Conservation (phyloP, 1,284 basidiomycete species). For the Rhizoctonia solani region DNA sequence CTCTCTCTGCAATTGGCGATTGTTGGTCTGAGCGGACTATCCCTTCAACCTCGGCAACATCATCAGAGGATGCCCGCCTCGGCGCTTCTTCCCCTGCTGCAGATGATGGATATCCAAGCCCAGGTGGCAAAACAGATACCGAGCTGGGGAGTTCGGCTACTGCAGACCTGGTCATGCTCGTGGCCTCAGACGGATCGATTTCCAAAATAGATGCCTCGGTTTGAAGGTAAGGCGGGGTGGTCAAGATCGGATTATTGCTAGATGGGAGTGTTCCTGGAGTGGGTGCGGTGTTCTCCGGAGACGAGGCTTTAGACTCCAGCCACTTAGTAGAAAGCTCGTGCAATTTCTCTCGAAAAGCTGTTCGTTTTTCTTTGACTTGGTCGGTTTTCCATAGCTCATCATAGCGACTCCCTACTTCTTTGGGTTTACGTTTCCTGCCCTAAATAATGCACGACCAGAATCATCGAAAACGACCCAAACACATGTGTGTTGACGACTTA, state of each 20-base stretch:
- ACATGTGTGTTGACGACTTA: constrained; percentile 37
- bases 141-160: background rate
- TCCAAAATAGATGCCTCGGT: constrained; percentile 7
- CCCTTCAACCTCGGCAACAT: too few species aligned
- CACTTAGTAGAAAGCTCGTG: constrained; percentile 26
- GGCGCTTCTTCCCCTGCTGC: too few species aligned
- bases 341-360: constrained; percentile 17
- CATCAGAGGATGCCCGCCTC: too few species aligned
- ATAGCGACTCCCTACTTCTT: background rate
- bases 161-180: background rate
- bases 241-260: background rate
- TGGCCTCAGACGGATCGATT: background rate
- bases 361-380: constrained; percentile 25
- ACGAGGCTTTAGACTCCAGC: constrained; percentile 8
- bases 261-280: background rate
- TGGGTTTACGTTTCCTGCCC: constrained; percentile 16
- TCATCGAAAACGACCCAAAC: background rate
- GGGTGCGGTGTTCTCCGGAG: background rate
- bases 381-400: constrained; percentile 30
- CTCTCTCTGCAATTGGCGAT: background rate
- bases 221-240: background rate
- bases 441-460: background rate
- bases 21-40: too few species aligned
- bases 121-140: background rate
- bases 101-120: too few species aligned